These are phyloP conservation scores for Podospora australis DNA, from an alignment of 495 filamentous ascomycete genomes.

Conservation along the genomic window DNA sequence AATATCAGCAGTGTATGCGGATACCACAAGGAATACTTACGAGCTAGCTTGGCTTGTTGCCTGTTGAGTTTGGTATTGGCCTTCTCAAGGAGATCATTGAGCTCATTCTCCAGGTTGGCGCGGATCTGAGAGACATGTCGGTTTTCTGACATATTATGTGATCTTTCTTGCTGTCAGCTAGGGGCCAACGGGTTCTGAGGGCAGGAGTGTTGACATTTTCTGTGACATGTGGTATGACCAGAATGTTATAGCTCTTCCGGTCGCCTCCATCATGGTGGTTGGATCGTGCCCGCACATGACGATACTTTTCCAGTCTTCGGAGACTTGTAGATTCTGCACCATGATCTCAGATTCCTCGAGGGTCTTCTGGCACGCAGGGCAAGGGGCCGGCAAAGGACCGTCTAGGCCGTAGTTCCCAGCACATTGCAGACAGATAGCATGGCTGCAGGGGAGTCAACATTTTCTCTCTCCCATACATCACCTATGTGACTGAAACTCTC, in stretches of 20 bases:
- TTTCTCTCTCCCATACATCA: background rate
- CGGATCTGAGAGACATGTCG: background rate
- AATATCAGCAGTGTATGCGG: background rate
- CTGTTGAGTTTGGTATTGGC: too few relatives aligned
- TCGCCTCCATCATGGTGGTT: slow-evolving; percentile 82
- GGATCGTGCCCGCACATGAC: slow-evolving; percentile 81
- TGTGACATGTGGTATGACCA: slow-evolving; percentile 90
- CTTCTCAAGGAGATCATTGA: background rate
- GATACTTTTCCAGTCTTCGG: slow-evolving; percentile 91
- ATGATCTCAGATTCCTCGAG: slow-evolving; percentile 67
- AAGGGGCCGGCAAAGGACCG: slow-evolving; percentile 49
- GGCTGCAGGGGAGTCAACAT: slow-evolving; percentile 42
- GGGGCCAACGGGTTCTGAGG: background rate
- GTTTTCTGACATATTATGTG: background rate
- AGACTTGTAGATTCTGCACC: slow-evolving; percentile 64
- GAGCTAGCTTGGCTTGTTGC: background rate
- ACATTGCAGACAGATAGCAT: slow-evolving; percentile 80
- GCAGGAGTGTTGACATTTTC: slow-evolving; percentile 79
- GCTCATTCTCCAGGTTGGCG: background rate
- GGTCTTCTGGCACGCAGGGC: slow-evolving; percentile 74
- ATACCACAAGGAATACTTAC: background rate
- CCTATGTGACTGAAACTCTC: background rate
- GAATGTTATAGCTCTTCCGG: slow-evolving; percentile 74
- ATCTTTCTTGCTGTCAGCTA: background rate
- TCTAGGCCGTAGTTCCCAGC: slow-evolving; percentile 63